phyloP scores from a whole-genome alignment of 768 basidiomycete genomes.

The Pleurotus pulmonarius region DNA sequence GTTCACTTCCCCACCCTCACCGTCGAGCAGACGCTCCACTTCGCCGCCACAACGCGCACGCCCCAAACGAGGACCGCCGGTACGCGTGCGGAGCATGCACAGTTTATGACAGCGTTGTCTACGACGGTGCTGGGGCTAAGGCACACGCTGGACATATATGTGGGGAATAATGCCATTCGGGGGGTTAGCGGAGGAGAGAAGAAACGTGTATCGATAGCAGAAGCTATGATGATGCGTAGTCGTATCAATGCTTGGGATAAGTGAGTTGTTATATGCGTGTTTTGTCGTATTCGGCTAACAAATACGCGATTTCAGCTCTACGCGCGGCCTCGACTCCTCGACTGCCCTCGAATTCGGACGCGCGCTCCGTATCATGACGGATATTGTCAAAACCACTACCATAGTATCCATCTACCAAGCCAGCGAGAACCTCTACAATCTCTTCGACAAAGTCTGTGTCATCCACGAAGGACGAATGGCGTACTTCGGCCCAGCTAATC shows the following conservation, averaged over 20 bases:
- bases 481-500: slow-evolving; percentile 66
- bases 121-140: slow-evolving; percentile 72
- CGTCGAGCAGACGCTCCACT: slow-evolving; percentile 68
- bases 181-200: slow-evolving; percentile 55
- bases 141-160: slow-evolving; percentile 48
- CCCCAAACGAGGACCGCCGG: slow-evolving; percentile 48
- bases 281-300: slow-evolving; percentile 11
- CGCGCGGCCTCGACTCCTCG: slow-evolving; percentile 61
- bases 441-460: slow-evolving; percentile 78
- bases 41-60: slow-evolving; percentile 64
- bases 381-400: slow-evolving; percentile 49
- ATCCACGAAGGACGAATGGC: slow-evolving; percentile 72
- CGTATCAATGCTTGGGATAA: slow-evolving; percentile 67
- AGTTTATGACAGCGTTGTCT: slow-evolving; percentile 49
- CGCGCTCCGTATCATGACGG: slow-evolving; percentile 61
- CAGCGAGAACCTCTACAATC: slow-evolving; percentile 46
- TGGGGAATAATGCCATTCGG: slow-evolving; percentile 63
- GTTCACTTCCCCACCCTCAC: slow-evolving; percentile 83
- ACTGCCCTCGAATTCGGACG: slow-evolving; percentile 74
- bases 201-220: slow-evolving; percentile 62
- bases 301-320: slow-evolving; percentile 40
- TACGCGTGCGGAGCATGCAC: slow-evolving; percentile 38
- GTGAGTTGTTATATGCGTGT: slow-evolving; percentile 25
- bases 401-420: slow-evolving; percentile 88
- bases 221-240: slow-evolving; percentile 54